These are phyloP conservation scores for Periconia sp. DNA, from an alignment of 2,329 filamentous ascomycete genomes.

Conservation along the genomic window DNA sequence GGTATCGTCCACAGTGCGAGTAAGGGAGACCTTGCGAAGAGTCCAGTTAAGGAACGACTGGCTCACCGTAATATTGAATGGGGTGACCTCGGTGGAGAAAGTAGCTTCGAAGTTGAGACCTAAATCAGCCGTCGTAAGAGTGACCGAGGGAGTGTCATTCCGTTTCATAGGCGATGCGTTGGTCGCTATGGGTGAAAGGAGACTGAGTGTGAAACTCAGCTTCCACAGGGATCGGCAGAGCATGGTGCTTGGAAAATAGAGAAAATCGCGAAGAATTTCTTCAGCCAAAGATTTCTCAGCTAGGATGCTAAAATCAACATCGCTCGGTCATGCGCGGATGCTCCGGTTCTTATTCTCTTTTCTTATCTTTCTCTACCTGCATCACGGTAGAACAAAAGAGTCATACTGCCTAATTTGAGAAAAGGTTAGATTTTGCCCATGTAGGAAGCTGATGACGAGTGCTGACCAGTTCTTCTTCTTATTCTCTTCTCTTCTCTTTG, in stretches of 20 bases:
- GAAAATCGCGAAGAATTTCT: no score
- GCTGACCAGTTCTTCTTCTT: no score
- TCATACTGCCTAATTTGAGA: no score
- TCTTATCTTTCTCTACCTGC: no score
- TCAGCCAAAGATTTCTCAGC: no score
- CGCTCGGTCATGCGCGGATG: no score
- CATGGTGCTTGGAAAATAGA: not conserved
- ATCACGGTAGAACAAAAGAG: no score
- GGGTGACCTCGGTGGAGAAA: not conserved
- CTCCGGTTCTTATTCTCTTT: no score
- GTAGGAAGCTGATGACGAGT: no score
- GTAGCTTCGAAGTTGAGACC: slow-evolving; percentile 1
- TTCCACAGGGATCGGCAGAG: not conserved
- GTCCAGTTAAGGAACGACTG: not conserved
- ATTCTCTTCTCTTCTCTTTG: no score
- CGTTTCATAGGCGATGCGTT: not conserved
- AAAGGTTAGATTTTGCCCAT: no score
- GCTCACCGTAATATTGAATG: slow-evolving; percentile 1
- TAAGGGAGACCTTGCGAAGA: not conserved
- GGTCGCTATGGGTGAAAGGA: not conserved
- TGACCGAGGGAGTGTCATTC: not conserved
- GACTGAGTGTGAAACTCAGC: not conserved
- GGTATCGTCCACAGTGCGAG: not conserved
- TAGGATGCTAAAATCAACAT: no score
- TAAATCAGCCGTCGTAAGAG: not conserved